Evolutionary conservation across 805 yeast genomes (phyloP), one percentile per base, ranked within the genome.

Genomic region (Danielozyma ontarioensis): DNA sequence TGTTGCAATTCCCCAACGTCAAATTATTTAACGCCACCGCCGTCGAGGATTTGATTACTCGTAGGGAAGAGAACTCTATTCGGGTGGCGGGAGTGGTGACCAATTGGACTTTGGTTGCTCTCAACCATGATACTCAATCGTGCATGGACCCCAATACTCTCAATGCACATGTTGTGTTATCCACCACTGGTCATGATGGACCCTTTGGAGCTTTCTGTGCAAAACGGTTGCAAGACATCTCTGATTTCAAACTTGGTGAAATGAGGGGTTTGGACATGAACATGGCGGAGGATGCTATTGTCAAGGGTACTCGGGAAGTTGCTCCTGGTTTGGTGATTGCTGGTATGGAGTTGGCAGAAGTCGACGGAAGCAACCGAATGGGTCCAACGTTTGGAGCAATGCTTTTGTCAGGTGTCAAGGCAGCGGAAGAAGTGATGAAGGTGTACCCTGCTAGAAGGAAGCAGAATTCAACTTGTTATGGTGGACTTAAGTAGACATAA

Each of bases 121-220:
- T 78, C 72, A 79, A 80, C 57, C 89, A 82, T 51, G 83, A 78
- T 53, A 75, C 76, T 35, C 89, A 82, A 57, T 76, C 83, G 11
- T 82, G 89, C 56, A 82, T 82, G 88, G 89, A 81, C 53, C 88
- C 89, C 31, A 80, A 81, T 64, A 81, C 86, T 40, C 78, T 82
- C 65, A 82, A 81, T 50, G 66, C 69, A 40, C 55, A 65, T 52
- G 76, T 83, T 35, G 76, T 82, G 36, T 64, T 83, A 37, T 80
- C 87, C 12, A 76, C 87, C 41, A 76, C 86, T 21, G 90, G 89
- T 38, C 89, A 82, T 52, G 90, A 82, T 54, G 89, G 90, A 49
- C 88, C 87, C 33, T 79, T 81, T 61, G 89, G 89, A 39, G 88
- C 89, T 5, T 80, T 80, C 63, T 72, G 78, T 40, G 87, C 83